Base-by-base conservation (phyloP, 768 basidiomycete genomes). In the Russula olivacea region DNA sequence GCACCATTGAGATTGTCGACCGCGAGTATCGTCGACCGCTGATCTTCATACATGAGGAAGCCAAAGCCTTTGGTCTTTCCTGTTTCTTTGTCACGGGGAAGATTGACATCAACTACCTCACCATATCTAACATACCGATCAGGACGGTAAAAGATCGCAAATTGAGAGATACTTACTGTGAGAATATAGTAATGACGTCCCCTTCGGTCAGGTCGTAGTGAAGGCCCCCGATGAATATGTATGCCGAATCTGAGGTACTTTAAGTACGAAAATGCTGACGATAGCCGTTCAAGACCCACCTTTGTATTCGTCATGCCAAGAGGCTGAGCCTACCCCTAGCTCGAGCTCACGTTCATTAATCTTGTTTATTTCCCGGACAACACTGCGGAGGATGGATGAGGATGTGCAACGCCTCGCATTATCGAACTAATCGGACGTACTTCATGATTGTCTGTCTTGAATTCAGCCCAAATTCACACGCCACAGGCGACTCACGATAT, bases 1-100 rank as follows among this genome's bases (percentile, higher is more conserved):
- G 94, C 91, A 47, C 97, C 97, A 71, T 97, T 98, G 74, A 99
- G 85, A 77, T 99, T 99, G 77, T 99, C 97, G 65, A 99, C 96
- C 10, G 97, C 97, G 54, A 99, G 81, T 55, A 98, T 74, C 7
- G 97, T 99, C 63, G 93, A 96, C 53, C 93, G 84, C 76, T 99
- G 97, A 74, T 99, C 94, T 75, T 96, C 93, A 74, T 98, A 99
- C 97, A 98, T 98, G 66, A 98, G 79, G 78, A 98, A 99, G 10
- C 84, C 95, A 72, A 98, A 99, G 2, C 97, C 97, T 70, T 78
- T 86, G 0, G 88, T 80, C 71, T 96, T 95, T 28, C 93, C 93
- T 0, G 96, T 96, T 59, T 88, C 81, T 72, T 94, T 95, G 77
- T 97, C 93, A 54, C 95, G 83, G 32, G 97, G 95, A 75, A 99